Evolutionary conservation across 176 grass and related monocot species (phyloP), one percentile per base, ranked within the genome.

Genomic region (Thalia dealbata): DNA sequence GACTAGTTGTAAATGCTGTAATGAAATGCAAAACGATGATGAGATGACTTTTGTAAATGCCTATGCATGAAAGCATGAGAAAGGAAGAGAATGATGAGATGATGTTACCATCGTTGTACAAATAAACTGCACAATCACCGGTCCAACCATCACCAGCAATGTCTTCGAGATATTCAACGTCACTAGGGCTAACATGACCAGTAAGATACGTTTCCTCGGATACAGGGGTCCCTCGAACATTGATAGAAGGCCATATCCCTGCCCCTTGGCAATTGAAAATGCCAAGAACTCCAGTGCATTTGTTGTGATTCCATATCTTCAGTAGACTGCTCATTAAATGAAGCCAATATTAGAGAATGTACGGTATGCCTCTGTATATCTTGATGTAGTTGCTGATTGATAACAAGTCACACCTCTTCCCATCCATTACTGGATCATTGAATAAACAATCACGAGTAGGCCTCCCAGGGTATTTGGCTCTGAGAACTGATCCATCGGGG

Each of bases 231-330:
- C 22, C 61, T 14, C 12, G 22, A 29, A 18, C 67, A 10, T 28
- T 54, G n/a, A 61, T 51, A 52, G 32, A 71, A 29, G 76, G 76
- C 76, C 76, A 78, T 24, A 51, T 61, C 38, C 76, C 76, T 32
- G 67, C 67, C 45, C 76, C 76, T 71, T 78, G 76, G 52, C 76
- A 78, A 61, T 78, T 78, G 52, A 78, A 78, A 21, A 78, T 61
- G 52, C 76, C 76, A 26, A 78, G 7, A 21, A 78, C 25, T 71
- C 76, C 76, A 62, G 51, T 71, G 28, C 38, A 71, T n/a, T 56
- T 56, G 41, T 78, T 78, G 9, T 71, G 76, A 78, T 78, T 78
- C 76, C 76, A 78, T 58, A 78, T 62, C 67, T 78, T 78, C 67
- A 78, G 76, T 8, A 78, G 76, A 71, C 76, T 77, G 75, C 55